Evolutionary conservation across 2,329 filamentous ascomycete genomes (phyloP).

Genomic region (Aspergillus costaricaensis): DNA sequence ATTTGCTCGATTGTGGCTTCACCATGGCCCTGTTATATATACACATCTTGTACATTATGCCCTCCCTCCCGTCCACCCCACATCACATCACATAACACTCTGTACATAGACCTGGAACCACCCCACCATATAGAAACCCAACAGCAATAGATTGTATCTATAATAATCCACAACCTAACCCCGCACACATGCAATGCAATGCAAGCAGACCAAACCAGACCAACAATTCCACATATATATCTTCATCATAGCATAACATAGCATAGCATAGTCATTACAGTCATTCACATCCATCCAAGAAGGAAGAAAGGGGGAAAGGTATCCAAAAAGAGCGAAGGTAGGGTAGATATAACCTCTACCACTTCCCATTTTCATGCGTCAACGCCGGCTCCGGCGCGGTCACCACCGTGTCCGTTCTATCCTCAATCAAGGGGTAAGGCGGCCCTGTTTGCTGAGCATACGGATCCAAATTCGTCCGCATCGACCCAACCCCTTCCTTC

Average conservation of each 20-base stretch:
- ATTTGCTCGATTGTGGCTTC: not conserved
- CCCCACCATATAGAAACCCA: not conserved
- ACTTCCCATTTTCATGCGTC: slow-evolving; percentile 28
- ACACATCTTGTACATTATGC: not conserved
- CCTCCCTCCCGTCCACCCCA: not conserved
- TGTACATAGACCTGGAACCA: not conserved
- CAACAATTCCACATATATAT: not conserved
- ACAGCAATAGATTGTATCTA: slow-evolving; percentile 16
- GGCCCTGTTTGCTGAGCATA: slow-evolving; percentile 22
- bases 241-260: slow-evolving; percentile 10
- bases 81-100: not conserved
- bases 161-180: slow-evolving; percentile 3
- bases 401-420: not conserved
- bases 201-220: not conserved
- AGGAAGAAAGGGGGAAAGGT: too few relatives aligned
- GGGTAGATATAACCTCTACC: not conserved
- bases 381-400: slow-evolving; percentile 18
- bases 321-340: too few relatives aligned
- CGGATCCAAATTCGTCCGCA: slow-evolving; percentile 41
- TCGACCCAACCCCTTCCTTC: slow-evolving; percentile 59
- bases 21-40: not conserved
- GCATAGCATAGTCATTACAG: slow-evolving; percentile 7
- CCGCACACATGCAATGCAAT: not conserved
- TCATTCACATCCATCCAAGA: not conserved
- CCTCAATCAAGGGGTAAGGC: slow-evolving; percentile 12